Conservation (phyloP, 306 rosid genomes). For the Rubus idaeus region DNA sequence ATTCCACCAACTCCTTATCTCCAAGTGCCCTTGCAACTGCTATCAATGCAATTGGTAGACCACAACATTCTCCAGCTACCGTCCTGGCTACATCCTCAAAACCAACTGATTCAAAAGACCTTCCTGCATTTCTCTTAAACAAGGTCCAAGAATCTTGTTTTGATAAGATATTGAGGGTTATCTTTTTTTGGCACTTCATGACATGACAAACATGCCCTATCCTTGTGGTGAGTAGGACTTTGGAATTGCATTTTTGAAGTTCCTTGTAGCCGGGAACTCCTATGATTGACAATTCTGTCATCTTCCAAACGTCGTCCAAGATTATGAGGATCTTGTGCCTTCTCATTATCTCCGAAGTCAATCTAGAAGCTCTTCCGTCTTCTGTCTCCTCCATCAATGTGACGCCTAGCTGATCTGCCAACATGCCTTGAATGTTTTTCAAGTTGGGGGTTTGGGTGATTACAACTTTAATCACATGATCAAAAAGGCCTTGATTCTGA, state of each 20-base stretch:
- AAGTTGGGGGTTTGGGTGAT: background rate
- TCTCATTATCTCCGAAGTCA: background rate
- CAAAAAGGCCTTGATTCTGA: background rate
- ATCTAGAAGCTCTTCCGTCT: background rate
- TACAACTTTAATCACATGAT: background rate
- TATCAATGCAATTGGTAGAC: background rate
- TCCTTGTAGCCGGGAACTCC: background rate
- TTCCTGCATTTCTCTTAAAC: background rate
- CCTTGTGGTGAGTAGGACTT: background rate
- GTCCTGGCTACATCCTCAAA: fast-evolving
- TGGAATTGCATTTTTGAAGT: background rate
- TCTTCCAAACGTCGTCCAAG: background rate
- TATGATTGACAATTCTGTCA: background rate
- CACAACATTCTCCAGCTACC: background rate
- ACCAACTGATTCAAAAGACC: fast-evolving
- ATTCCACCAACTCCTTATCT: background rate
- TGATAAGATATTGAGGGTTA: background rate
- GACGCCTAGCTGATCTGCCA: background rate
- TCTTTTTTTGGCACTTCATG: background rate
- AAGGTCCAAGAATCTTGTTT: background rate
- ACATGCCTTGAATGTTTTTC: background rate
- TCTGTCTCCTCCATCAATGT: background rate
- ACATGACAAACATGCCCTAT: background rate
- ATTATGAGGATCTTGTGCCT: background rate
- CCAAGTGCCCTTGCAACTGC: background rate